phyloP scores from a whole-genome alignment of 2,329 filamentous ascomycete genomes.

The Colletotrichum orbiculare region DNA sequence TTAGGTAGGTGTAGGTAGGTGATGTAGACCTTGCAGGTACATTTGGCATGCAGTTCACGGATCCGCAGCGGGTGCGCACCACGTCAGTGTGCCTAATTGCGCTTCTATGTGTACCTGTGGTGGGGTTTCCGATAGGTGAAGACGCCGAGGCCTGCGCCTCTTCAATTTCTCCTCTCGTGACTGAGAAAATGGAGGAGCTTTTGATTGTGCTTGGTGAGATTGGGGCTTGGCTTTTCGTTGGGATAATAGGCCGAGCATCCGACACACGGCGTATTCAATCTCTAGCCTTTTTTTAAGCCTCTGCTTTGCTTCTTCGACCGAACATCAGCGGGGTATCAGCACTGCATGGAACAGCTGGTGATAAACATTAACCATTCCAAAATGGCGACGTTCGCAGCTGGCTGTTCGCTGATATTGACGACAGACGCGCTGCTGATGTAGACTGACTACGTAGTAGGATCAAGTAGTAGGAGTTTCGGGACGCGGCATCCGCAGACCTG shows the following conservation, averaged over 20 bases:
- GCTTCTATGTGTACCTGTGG: neutral
- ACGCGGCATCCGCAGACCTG: too few species aligned
- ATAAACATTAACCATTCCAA: neutral
- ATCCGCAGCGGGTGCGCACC: slow-evolving; percentile 16
- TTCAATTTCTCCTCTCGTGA: slow-evolving; percentile 13
- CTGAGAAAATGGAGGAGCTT: neutral
- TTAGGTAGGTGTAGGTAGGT: slow-evolving; percentile 12
- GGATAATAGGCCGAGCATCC: too few species aligned
- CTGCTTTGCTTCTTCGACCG: neutral
- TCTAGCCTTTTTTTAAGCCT: slow-evolving; percentile 1
- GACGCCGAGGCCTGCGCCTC: slow-evolving; percentile 33
- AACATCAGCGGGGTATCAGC: too few species aligned
- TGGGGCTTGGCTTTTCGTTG: slow-evolving; percentile 1
- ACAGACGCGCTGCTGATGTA: too few species aligned
- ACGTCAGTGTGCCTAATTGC: too few species aligned
- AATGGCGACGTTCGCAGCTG: too few species aligned
- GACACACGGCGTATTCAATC: neutral
- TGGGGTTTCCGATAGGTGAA: slow-evolving; percentile 28
- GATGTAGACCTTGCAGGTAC: slow-evolving; percentile 6
- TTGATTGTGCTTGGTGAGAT: neutral
- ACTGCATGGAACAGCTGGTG: too few species aligned
- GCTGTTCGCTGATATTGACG: too few species aligned
- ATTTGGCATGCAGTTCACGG: neutral
- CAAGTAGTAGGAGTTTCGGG: too few species aligned
- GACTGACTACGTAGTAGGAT: too few species aligned